Percentiles rank a stretch among this genome's conserved stretches.
These are phyloP conservation scores for Helicocarpus griseus DNA, from an alignment of 2,329 filamentous ascomycete genomes.

Conservation along the genomic window DNA sequence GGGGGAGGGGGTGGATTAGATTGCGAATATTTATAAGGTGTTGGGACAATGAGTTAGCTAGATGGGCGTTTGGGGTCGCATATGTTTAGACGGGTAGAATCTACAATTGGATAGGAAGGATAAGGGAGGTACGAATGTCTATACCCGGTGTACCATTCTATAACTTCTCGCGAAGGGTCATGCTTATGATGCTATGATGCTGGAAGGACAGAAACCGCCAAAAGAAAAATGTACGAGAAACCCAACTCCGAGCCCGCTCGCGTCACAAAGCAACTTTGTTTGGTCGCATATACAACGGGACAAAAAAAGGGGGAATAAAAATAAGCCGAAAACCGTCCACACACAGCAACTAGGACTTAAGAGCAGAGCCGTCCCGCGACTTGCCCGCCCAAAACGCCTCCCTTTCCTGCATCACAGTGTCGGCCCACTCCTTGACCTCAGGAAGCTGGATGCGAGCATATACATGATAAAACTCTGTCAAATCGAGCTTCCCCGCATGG, in stretches of 20 bases:
- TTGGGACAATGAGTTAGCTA: background rate
- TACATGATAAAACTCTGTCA: constrained; percentile 81
- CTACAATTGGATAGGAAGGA: background rate
- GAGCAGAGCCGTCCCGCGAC: constrained; percentile 13
- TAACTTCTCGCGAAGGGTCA: background rate
- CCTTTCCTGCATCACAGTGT: constrained; percentile 66
- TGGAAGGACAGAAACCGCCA: background rate
- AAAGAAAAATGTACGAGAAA: background rate
- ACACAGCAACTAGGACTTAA: background rate
- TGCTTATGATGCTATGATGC: background rate
- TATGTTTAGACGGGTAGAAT: background rate
- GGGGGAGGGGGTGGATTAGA: constrained; percentile 27
- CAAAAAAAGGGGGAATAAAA: background rate
- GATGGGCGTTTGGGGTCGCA: background rate
- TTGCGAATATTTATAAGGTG: background rate
- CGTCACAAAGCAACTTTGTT: background rate
- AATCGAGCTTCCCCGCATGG: constrained; percentile 55
- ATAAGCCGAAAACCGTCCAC: background rate
- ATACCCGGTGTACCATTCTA: background rate
- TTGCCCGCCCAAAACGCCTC: constrained; percentile 58
- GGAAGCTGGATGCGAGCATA: constrained; percentile 60
- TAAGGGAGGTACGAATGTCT: background rate
- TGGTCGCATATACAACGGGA: background rate
- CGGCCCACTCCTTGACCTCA: constrained; percentile 73
- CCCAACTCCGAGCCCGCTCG: background rate